Conservation (phyloP, 805 yeast species). For the Saccharomycopsis schoenii region DNA sequence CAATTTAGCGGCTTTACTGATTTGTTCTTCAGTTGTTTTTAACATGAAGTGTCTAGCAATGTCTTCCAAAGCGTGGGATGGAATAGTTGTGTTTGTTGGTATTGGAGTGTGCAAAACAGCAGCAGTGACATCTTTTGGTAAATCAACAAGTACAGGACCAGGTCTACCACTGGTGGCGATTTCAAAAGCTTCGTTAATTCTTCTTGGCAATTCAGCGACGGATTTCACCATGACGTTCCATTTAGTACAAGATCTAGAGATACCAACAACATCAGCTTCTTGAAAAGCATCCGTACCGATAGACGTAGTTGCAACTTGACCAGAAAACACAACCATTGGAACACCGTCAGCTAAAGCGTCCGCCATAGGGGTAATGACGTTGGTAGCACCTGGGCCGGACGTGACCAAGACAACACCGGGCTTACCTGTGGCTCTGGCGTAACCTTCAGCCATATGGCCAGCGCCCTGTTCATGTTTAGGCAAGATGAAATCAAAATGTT, state of each 20-base stretch:
- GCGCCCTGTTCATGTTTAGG: slow-evolving; percentile 99
- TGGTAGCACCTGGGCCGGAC: slow-evolving; percentile 99
- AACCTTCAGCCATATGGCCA: slow-evolving; percentile 99
- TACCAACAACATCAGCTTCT: slow-evolving; percentile 97
- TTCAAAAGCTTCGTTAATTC: slow-evolving; percentile 97
- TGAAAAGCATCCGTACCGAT: slow-evolving; percentile 99
- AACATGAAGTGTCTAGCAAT: slow-evolving; percentile 62
- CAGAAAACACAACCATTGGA: slow-evolving; percentile 92
- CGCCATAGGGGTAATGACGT: slow-evolving; percentile 96
- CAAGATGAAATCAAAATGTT: slow-evolving; percentile 77
- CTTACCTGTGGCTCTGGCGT: slow-evolving; percentile 90
- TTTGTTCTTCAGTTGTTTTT: slow-evolving; percentile 65
- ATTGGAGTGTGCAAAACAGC: slow-evolving; percentile 78
- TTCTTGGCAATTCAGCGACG: slow-evolving; percentile 87
- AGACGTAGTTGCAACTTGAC: slow-evolving; percentile 92
- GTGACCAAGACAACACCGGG: slow-evolving; percentile 97
- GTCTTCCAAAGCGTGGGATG: slow-evolving; percentile 56
- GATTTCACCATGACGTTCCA: slow-evolving; percentile 98
- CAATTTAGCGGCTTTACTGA: slow-evolving; percentile 67
- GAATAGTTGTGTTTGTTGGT: slow-evolving; percentile 70
- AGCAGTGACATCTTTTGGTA: slow-evolving; percentile 97
- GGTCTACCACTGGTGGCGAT: slow-evolving; percentile 95
- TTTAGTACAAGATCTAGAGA: slow-evolving; percentile 93
- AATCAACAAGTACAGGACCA: slow-evolving; percentile 95
- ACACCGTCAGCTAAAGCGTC: slow-evolving; percentile 97